Base-by-base conservation (phyloP, 345 rosid species). In the Draba incana region DNA sequence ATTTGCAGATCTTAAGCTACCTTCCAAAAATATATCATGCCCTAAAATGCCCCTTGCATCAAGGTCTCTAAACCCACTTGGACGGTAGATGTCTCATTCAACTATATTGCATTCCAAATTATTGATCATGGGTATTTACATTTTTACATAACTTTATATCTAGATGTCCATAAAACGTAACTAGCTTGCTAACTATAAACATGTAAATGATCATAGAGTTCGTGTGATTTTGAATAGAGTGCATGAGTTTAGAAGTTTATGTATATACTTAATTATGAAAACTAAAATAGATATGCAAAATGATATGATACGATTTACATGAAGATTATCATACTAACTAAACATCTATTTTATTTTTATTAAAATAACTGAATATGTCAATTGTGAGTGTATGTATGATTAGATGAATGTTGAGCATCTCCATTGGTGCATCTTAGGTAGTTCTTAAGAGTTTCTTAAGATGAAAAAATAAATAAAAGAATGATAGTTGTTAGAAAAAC, bases 11-110 rank as follows among this genome's bases (percentile, higher is more conserved):
- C 69, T 75, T 10, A 68, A 55, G 64, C 63, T 47, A 62, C 69
- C 41, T 62, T 68, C 69, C 54, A 67, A 62, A 23, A 47, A 57
- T 16, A 68, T 27, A 53, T 62, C 52, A 12, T 47, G 59, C 69
- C 74, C 74, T 62, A 62, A 75, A 25, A 10, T 54, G 39, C 64
- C 73, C 76, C 16, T 47, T 62, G 74, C 60, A 46, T 54, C 59
- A 55, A 62, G 63, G 59, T 68, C 64, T 54, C 68, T 48, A 46
- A 64, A 23, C 69, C 78, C 78, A 66, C 72, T 74, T 74, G 78
- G 73, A 52, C 73, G 72, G 73, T 15, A 60, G 28, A 60, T 2
- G 78, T 74, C 73, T 52, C 68, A 67, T 53, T 74, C 78, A 67
- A 52, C 63, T 35, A 24, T 47, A 68, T 50, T 54, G 48, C 68